A percentile compares a stretch with the other conserved stretches of the same genome.
phyloP scores from a whole-genome alignment of 306 rosid species.

The Lagenaria siceraria region DNA sequence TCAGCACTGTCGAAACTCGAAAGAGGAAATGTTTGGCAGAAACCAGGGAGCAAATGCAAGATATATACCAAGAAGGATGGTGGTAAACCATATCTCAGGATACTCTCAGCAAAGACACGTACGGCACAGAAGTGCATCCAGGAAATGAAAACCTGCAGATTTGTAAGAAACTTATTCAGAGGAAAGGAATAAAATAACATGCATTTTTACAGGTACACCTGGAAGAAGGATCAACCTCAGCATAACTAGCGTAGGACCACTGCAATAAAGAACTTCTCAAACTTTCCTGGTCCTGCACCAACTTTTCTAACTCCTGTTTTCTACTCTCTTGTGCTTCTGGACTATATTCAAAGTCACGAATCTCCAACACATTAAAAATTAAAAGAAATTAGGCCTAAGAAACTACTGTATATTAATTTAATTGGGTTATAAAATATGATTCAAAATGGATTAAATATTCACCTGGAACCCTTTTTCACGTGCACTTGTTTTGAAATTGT shows the following conservation, averaged over 20 bases:
- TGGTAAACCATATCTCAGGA: slow-evolving; percentile 89
- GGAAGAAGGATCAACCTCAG: slow-evolving; percentile 43
- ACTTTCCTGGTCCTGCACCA: slow-evolving; percentile 71
- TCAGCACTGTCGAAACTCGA: slow-evolving; percentile 10
- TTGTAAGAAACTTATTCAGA: slow-evolving; percentile 8
- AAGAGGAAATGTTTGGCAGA: slow-evolving; percentile 6
- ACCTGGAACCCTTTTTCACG: slow-evolving; percentile 87
- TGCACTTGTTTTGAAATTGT: slow-evolving; percentile 76
- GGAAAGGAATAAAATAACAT: background rate
- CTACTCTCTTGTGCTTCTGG: slow-evolving; percentile 65
- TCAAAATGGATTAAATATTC: slow-evolving; percentile 16
- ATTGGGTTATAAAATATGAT: slow-evolving; percentile 6
- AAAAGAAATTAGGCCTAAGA: slow-evolving; percentile 13
- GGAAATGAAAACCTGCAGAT: slow-evolving; percentile 71
- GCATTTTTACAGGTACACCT: background rate
- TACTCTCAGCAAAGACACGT: slow-evolving; percentile 74
- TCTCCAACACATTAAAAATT: slow-evolving; percentile 33
- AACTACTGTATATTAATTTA: background rate
- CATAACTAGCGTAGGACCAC: slow-evolving; percentile 87
- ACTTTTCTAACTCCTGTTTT: slow-evolving; percentile 67
- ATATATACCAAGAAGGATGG: slow-evolving; percentile 71
- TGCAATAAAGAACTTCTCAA: slow-evolving; percentile 74
- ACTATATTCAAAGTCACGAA: slow-evolving; percentile 80
- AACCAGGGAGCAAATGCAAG: slow-evolving; percentile 12
- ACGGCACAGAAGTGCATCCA: slow-evolving; percentile 96